These are phyloP conservation scores for Grifola frondosa DNA, from an alignment of 1,284 basidiomycete genomes.

Conservation along the genomic window DNA sequence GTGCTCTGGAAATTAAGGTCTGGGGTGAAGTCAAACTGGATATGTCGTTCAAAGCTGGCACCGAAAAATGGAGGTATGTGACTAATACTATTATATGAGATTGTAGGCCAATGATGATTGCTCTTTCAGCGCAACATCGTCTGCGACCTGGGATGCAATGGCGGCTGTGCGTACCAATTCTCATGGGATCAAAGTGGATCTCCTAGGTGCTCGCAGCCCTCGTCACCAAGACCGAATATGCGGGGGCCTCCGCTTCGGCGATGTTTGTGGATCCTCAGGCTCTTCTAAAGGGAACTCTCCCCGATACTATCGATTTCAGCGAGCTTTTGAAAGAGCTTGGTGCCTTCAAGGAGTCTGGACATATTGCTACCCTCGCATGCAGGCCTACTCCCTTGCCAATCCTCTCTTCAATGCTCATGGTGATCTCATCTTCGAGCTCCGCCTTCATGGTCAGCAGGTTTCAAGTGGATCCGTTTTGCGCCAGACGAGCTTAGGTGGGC, in stretches of 20 bases:
- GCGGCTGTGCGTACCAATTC: constrained; percentile 17
- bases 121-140: constrained; percentile 19
- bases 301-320: constrained; percentile 23
- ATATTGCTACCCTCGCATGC: constrained; percentile 27
- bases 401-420: constrained; percentile 33
- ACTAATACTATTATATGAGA: too few species aligned
- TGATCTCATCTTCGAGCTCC: constrained; percentile 34
- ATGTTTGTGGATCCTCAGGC: too few species aligned
- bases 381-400: constrained; percentile 28
- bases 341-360: constrained; percentile 32
- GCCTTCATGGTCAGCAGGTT: too few species aligned
- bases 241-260: constrained; percentile 10
- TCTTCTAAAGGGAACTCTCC: constrained; percentile 24
- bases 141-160: constrained; percentile 22
- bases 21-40: constrained; percentile 28
- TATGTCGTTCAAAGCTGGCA: constrained; percentile 22
- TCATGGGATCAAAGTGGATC: constrained; percentile 20
- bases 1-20: constrained; percentile 28
- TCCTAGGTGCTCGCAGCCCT: constrained; percentile 18
- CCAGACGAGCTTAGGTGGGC: too few species aligned
- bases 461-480: too few species aligned
- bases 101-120: too few species aligned
- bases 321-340: constrained; percentile 26
- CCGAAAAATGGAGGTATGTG: constrained; percentile 22
- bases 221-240: constrained; percentile 11